These are phyloP conservation scores for Nannochloropsis granulata DNA, from an alignment of 108 stramenopile species.

Conservation along the genomic window DNA sequence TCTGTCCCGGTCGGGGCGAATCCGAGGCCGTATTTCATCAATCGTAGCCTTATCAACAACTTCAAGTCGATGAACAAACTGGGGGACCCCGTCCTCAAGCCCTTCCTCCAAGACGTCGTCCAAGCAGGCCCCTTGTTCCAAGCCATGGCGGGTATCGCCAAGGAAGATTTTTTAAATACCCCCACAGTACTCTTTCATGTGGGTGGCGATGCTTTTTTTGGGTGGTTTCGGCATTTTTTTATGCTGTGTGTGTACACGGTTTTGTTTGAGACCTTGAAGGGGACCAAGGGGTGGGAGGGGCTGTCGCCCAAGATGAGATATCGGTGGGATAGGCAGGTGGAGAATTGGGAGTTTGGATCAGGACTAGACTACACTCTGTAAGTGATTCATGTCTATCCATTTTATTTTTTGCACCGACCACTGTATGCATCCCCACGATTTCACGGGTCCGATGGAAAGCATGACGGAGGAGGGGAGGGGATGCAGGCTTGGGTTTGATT, in stretches of 20 bases:
- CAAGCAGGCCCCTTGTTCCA: constrained; percentile 59
- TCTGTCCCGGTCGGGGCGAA: constrained; percentile 58
- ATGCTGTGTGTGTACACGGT: constrained; percentile 51
- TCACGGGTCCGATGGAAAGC: too few species aligned
- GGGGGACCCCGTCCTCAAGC: constrained; percentile 31
- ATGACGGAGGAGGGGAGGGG: too few species aligned
- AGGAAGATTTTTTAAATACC: constrained; percentile 58
- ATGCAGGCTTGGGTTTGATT: too few species aligned
- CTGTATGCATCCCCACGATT: too few species aligned
- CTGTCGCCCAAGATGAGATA: not conserved
- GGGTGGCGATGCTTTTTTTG: constrained; percentile 52
- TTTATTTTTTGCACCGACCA: too few species aligned
- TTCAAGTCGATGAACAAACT: constrained; percentile 39
- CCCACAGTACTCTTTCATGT: constrained; percentile 58
- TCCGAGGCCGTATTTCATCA: constrained; percentile 61
- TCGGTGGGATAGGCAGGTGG: constrained; percentile 1
- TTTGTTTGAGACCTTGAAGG: not conserved
- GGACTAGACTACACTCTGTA: constrained; percentile 1
- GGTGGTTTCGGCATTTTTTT: constrained; percentile 65
- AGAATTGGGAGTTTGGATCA: constrained; percentile 11
- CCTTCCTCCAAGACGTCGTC: constrained; percentile 72
- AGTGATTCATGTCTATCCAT: too few species aligned
- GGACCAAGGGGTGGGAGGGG: not conserved
- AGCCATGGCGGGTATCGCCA: constrained; percentile 52
- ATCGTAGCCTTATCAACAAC: constrained; percentile 64